phyloP scores from a whole-genome alignment of 306 rosid species.

The Gillenia trifoliata region DNA sequence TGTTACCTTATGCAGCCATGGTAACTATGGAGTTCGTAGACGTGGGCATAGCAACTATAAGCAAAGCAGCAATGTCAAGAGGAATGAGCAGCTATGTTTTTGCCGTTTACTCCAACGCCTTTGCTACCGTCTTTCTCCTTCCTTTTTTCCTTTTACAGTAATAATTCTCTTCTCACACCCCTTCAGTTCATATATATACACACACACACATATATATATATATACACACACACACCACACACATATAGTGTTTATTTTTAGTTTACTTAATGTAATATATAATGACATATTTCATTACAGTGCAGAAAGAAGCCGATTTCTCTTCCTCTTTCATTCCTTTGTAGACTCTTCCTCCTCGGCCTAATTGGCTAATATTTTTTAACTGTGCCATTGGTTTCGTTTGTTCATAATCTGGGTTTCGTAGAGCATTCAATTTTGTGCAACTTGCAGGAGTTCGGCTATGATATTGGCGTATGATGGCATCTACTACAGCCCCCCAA shows the following conservation, averaged over 20 bases:
- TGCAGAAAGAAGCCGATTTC: slow-evolving; percentile 11
- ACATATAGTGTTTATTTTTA: not conserved
- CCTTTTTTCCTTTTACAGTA: slow-evolving; percentile 4
- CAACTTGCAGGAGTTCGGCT: slow-evolving; percentile 4
- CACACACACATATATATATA: too few species aligned
- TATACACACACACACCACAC: too few species aligned
- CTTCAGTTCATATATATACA: not conserved
- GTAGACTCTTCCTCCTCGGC: slow-evolving; percentile 4
- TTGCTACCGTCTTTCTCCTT: slow-evolving; percentile 9
- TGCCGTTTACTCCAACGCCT: not conserved
- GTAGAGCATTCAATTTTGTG: too few species aligned
- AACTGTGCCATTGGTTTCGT: too few species aligned
- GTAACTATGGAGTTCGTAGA: slow-evolving; percentile 6
- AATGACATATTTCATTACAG: not conserved
- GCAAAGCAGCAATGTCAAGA: slow-evolving; percentile 11
- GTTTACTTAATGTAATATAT: not conserved
- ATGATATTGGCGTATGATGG: slow-evolving; percentile 1
- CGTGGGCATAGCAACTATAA: not conserved
- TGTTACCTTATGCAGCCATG: slow-evolving; percentile 5
- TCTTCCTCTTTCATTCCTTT: not conserved
- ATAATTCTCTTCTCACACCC: not conserved
- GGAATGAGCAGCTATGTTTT: slow-evolving; percentile 15
- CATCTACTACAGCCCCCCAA: slow-evolving; percentile 20
- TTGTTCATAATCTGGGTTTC: too few species aligned
- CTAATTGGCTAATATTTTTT: slow-evolving; percentile 2